Evolutionary conservation across 208 protist species (phyloP).

Genomic region (Crithidia sp.): DNA sequence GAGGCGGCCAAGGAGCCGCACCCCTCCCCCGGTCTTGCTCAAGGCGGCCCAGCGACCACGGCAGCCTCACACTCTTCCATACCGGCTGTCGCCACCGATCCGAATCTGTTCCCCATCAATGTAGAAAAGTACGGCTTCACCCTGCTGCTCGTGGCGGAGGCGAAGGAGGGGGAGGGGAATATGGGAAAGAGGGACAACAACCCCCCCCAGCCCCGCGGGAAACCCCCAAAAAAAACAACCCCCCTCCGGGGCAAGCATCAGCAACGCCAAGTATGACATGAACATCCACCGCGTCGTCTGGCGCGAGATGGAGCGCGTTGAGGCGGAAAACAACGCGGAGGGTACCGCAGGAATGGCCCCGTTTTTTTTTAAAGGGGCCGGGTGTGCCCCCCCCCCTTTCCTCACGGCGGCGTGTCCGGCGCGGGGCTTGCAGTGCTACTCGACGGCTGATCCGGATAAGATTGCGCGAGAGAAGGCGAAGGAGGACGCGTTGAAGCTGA

Average conservation of each 20-base stretch:
- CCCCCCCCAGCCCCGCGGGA: too few species aligned
- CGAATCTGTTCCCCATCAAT: constrained; percentile 57
- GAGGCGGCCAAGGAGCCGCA: not conserved
- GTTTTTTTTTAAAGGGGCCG: too few species aligned
- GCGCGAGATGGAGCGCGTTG: constrained; percentile 66
- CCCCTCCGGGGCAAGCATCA: too few species aligned
- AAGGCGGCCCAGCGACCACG: not conserved
- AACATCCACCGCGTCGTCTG: constrained; percentile 73
- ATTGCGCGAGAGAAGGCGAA: constrained; percentile 18
- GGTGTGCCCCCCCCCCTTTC: too few species aligned
- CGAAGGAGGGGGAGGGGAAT: constrained; percentile 77
- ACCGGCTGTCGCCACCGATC: constrained; percentile 2
- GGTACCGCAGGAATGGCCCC: too few species aligned
- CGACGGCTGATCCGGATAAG: constrained; percentile 41
- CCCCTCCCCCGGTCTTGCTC: constrained; percentile 1
- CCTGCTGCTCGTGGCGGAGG: constrained; percentile 55
- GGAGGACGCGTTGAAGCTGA: constrained; percentile 7
- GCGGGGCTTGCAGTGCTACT: constrained; percentile 32
- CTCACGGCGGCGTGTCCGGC: constrained; percentile 54
- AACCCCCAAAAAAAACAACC: too few species aligned
- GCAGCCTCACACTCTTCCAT: not conserved
- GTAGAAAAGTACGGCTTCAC: constrained; percentile 85
- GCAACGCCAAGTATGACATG: constrained; percentile 82
- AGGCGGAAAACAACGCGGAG: not conserved
- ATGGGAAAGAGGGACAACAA: constrained; percentile 62